Evolutionary conservation across 176 grass and related monocot species (phyloP).

Genomic region (Oryza brachyantha): DNA sequence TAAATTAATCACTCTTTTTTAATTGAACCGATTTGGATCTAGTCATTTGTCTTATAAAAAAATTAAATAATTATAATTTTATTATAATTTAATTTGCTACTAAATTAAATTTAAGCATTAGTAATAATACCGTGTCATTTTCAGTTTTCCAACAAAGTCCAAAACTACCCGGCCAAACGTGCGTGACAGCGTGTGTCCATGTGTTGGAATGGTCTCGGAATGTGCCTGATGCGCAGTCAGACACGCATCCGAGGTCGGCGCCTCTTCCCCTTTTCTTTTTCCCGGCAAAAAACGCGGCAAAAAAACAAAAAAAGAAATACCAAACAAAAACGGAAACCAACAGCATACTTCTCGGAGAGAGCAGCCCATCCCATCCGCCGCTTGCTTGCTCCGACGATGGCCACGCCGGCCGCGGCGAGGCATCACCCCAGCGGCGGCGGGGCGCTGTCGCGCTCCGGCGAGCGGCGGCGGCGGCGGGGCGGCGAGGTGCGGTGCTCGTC

Average conservation of each 20-base stretch:
- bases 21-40: no score
- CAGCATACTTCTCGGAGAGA: no score
- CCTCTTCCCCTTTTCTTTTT: neutral
- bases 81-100: no score
- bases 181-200: no score
- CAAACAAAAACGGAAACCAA: no score
- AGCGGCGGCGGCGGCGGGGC: neutral
- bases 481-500: constrained; percentile 25
- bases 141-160: neutral
- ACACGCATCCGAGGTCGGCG: neutral
- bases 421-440: neutral
- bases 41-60: no score
- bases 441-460: neutral
- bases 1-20: no score
- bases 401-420: constrained; percentile 29
- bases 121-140: neutral
- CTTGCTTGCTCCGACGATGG: constrained; percentile 19
- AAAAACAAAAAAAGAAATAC: neutral
- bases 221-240: neutral
- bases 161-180: neutral
- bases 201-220: neutral
- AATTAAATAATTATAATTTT: no score
- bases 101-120: no score
- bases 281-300: neutral
- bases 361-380: no score